Percentiles rank a stretch among this genome's conserved stretches.
Evolutionary conservation across 2,329 filamentous ascomycete species (phyloP).

Genomic region (Sarocladium strictum): DNA sequence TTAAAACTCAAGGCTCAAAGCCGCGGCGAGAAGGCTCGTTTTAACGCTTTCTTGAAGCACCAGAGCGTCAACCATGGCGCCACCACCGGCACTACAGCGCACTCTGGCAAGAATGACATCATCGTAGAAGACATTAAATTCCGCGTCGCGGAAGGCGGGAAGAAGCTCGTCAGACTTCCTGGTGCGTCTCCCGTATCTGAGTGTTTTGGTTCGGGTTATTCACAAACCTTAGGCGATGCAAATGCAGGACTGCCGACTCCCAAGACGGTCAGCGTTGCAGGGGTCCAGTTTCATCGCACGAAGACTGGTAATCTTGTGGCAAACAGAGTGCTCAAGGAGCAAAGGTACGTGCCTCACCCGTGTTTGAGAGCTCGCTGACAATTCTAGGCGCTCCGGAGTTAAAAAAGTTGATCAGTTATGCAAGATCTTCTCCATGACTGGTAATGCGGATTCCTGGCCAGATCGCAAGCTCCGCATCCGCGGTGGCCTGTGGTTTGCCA

Average conservation of each 20-base stretch:
- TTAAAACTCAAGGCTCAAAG: conserved; percentile 50
- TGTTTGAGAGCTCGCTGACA: conserved; percentile 2
- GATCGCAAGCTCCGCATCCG: background rate
- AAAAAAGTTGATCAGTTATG: conserved; percentile 65
- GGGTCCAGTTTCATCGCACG: conserved; percentile 77
- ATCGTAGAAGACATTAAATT: conserved; percentile 68
- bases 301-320: conserved; percentile 84
- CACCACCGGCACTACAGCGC: conserved; percentile 15
- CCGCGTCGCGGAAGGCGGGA: conserved; percentile 67
- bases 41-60: conserved; percentile 33
- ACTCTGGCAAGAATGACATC: conserved; percentile 51
- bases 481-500: background rate
- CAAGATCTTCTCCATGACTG: conserved; percentile 64
- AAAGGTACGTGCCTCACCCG: conserved; percentile 54
- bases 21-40: conserved; percentile 52
- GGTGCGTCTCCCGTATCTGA: conserved; percentile 40
- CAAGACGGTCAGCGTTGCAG: conserved; percentile 65
- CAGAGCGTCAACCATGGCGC: conserved; percentile 9
- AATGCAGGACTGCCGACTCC: conserved; percentile 64
- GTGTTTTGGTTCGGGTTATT: background rate
- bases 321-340: conserved; percentile 66
- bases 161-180: conserved; percentile 70
- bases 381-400: conserved; percentile 40
- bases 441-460: conserved; percentile 38
- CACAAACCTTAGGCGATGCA: conserved; percentile 37